Base-by-base conservation (phyloP, 1,284 basidiomycete species). In the Cystobasidium sp. region DNA sequence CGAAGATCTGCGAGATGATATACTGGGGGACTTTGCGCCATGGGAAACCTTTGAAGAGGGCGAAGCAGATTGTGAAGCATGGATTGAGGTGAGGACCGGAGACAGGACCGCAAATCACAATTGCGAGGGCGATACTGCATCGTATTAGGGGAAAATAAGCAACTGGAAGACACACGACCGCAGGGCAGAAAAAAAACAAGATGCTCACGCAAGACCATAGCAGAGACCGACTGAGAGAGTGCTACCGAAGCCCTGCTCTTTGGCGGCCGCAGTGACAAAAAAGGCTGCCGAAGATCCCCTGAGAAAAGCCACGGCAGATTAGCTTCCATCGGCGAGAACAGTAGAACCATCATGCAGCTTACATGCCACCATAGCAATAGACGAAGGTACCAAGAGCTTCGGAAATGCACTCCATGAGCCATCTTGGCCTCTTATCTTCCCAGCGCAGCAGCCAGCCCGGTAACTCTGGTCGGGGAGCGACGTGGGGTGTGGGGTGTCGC, bases 11-110 rank as follows among this genome's bases (percentile, higher is more conserved):
- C 0, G 90, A 87, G 49, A 88, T 79, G 64, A 91, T 86, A 80
- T 90, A 94, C 77, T 80, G 84, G 0, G 90, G 89, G 0, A 92
- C 90, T 80, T 92, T 93, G 75, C 86, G 86, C 87, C 88, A 89
- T 0, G 92, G 90, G 82, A 94, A 93, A 47, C 62, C 78, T 58
- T 79, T 79, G 76, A 76, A 79, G 24, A 78, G 9, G 20, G 51
- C 58, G 65, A 79, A 79, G 9, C 73, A 64, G 66, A 79, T 74
- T 55, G 74, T 79, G 76, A 77, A 79, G n/a, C 75, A 71, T 6
- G 78, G 78, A 3, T 75, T 76, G 37, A 79, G 69, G 61, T 79
- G 78, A 6, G 78, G 77, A 18, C 78, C 78, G 3, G 76, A 78
- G 6, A 76, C 76, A 0, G 77, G 76, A 0, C 75, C 76, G 6